Evolutionary conservation across 2,329 filamentous ascomycete species (phyloP), one percentile per base, ranked within the genome.

Genomic region (Alternaria rosae): DNA sequence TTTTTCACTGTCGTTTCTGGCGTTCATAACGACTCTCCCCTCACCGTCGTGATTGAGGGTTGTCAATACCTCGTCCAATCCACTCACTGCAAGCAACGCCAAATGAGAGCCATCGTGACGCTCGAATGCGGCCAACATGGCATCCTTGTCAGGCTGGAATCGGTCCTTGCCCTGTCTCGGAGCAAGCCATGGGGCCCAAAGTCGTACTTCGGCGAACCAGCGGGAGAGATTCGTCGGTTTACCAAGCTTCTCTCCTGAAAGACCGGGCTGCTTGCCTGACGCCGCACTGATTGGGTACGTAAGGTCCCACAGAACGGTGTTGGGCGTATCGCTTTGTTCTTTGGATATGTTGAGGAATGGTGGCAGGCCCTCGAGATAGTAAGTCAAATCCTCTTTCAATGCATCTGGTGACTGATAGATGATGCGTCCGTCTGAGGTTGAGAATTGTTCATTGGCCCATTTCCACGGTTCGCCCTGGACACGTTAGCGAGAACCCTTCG

Each of bases 151-250:
- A 5, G 94, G 82, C 5, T 82, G 81, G 59, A 97, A 91, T 0
- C 81, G 81, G 4, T 82, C 79, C 64, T 86, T 88, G 12, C 94
- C 94, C 76, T 97, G 94, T 41, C 93, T 85, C n/a, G 94, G 94
- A 8, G 91, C 92, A 11, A 97, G 82, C 94, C 94, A 98, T 1
- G 93, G 91, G 32, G 86, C 86, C 88, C 90, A 95, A 4, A 92
- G 83, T 17, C 93, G 88, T 6, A 96, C 89, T 12, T 97, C 80
- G 8, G 92, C 88, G 76, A 97, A 94, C 88, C 93, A 97, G 69
- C 91, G 89, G 73, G 86, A 85, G 53, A 87, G 79, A 43, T 86
- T 85, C 71, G 86, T 89, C 0, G 92, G 90, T 1, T 81, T 80
- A 1, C 92, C 92, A 1, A 96, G 79, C 3, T 82, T 78, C 28